Conservation (phyloP, 176 grass and related monocot species). For the Poa annua region DNA sequence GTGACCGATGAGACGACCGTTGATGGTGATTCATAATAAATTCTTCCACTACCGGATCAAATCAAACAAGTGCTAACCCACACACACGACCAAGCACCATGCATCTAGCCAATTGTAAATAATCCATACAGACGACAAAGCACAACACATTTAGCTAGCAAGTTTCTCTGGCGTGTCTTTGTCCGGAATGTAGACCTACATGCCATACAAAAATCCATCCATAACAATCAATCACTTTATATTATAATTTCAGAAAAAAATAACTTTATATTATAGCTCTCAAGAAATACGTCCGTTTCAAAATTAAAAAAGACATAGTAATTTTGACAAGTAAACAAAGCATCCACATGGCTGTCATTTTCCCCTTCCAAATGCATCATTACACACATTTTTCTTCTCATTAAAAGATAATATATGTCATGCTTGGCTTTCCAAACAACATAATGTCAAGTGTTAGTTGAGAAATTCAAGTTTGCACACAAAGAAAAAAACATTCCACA, state of each 20-base stretch:
- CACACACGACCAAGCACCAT: not conserved
- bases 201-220: not conserved
- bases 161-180: too few relatives aligned
- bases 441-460: too few relatives aligned
- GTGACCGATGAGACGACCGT: not conserved
- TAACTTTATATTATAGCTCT: not conserved
- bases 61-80: not conserved
- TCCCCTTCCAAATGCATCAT: too few relatives aligned
- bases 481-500: too few relatives aligned
- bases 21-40: not conserved
- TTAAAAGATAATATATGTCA: too few relatives aligned
- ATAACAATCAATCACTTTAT: not conserved
- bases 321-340: too few relatives aligned
- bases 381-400: too few relatives aligned
- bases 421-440: too few relatives aligned
- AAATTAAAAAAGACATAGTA: not conserved
- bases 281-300: not conserved
- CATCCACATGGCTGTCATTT: too few relatives aligned
- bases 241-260: too few relatives aligned
- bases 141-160: not conserved
- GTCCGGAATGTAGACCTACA: not conserved
- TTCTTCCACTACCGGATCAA: not conserved
- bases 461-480: too few relatives aligned
- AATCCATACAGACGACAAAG: not conserved
- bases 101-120: not conserved